A percentile compares a stretch with the other conserved stretches of the same genome.
Evolutionary conservation across 257 asterid species (phyloP).

Genomic region (Orobanche coerulescens): DNA sequence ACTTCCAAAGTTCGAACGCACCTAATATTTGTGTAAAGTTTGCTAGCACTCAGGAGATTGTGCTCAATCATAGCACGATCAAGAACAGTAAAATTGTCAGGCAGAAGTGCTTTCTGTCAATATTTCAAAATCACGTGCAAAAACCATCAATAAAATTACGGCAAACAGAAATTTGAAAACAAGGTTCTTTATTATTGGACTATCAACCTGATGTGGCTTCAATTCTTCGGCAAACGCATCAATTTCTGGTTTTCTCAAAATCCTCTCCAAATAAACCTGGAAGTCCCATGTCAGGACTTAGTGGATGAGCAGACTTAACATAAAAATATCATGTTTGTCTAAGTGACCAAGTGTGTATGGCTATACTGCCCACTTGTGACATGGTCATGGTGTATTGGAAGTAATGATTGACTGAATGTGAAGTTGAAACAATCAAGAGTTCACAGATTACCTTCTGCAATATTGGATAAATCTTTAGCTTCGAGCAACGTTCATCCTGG

Average conservation of each 20-base stretch:
- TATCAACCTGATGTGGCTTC: conserved; percentile 89
- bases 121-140: conserved; percentile 14
- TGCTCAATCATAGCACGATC: conserved; percentile 99
- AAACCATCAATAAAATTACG: background rate
- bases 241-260: conserved; percentile 91
- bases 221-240: conserved; percentile 96
- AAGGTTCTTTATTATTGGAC: background rate
- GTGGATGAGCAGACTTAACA: conserved; percentile 12
- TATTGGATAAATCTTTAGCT: conserved; percentile 85
- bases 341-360: background rate
- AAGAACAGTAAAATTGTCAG: conserved; percentile 90
- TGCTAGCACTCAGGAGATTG: conserved; percentile 95
- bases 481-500: conserved; percentile 99
- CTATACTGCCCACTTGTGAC: background rate
- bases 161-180: conserved; percentile 14
- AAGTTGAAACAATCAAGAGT: conserved; percentile 15
- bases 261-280: conserved; percentile 95
- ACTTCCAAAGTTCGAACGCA: conserved; percentile 26
- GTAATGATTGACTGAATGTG: conserved; percentile 3
- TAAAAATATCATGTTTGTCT: background rate
- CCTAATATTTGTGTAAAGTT: conserved; percentile 95
- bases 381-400: conserved; percentile 13
- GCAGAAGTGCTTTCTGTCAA: conserved; percentile 77
- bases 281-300: conserved; percentile 21
- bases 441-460: conserved; percentile 76